phyloP scores from a whole-genome alignment of 805 yeast genomes.

The Kluyveromyces starmeri region DNA sequence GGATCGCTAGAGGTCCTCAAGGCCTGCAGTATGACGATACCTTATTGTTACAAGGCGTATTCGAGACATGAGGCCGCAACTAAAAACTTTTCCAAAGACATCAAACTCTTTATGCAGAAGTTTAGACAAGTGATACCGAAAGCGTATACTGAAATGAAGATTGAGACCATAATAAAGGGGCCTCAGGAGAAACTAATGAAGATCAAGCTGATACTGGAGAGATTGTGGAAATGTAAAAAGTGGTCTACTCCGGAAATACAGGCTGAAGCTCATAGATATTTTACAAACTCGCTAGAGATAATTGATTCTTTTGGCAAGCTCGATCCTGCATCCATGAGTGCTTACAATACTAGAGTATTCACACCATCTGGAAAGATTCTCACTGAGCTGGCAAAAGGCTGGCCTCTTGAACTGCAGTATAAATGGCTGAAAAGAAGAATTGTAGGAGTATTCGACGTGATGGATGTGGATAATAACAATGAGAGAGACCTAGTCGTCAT shows the following conservation, averaged over 20 bases:
- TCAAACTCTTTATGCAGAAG: conserved; percentile 36
- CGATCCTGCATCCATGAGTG: conserved; percentile 29
- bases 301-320: conserved; percentile 75
- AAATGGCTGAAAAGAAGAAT: conserved; percentile 87
- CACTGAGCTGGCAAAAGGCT: conserved; percentile 71
- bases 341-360: conserved; percentile 59
- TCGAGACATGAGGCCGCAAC: conserved; percentile 93
- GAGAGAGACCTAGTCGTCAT: conserved; percentile 54
- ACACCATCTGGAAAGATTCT: conserved; percentile 88
- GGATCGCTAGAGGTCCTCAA: conserved; percentile 72
- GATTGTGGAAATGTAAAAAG: conserved; percentile 43
- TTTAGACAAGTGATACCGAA: conserved; percentile 23
- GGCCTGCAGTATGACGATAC: conserved; percentile 75
- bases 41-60: conserved; percentile 86
- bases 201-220: conserved; percentile 55
- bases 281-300: conserved; percentile 48
- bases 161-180: conserved; percentile 56
- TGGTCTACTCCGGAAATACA: conserved; percentile 32
- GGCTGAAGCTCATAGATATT: conserved; percentile 31
- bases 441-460: conserved; percentile 58
- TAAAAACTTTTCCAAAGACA: conserved; percentile 44
- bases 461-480: conserved; percentile 27
- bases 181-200: conserved; percentile 60
- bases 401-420: conserved; percentile 82
- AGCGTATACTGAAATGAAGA: conserved; percentile 39